These are phyloP conservation scores for Paxillus ammoniavirescens DNA, from an alignment of 768 basidiomycete species.

Conservation along the genomic window DNA sequence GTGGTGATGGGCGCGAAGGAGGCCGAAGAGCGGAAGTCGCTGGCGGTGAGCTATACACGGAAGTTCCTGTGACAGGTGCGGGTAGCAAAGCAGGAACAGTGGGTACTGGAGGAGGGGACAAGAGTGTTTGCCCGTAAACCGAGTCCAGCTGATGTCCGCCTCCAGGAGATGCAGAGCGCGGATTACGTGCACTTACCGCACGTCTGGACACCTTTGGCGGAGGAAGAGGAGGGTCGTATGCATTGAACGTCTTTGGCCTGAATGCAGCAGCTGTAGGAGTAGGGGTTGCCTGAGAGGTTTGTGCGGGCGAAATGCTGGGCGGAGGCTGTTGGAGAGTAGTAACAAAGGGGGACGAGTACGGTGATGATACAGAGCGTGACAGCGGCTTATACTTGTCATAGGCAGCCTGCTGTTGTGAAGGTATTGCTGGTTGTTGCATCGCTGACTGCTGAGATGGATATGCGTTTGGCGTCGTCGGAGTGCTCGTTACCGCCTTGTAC, in stretches of 20 bases:
- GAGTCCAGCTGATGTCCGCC: conserved; percentile 1
- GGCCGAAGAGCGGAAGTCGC: not conserved
- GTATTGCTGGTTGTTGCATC: conserved; percentile 8
- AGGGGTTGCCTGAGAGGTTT: conserved; percentile 32
- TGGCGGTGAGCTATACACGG: not conserved
- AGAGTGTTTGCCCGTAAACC: conserved; percentile 11
- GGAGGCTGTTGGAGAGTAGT: conserved; percentile 13
- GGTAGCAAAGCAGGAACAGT: conserved; percentile 2
- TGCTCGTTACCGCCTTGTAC: conserved; percentile 32
- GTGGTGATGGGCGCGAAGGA: not conserved
- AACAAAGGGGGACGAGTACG: conserved; percentile 19
- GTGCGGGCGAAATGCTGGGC: conserved; percentile 23
- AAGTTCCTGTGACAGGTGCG: not conserved
- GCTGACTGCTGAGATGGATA: conserved; percentile 18
- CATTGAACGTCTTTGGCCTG: conserved; percentile 65
- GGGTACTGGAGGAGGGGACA: conserved; percentile 18
- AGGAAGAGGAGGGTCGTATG: conserved; percentile 76
- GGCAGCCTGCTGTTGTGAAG: conserved; percentile 21
- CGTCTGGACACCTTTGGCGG: conserved; percentile 41
- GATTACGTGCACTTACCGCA: conserved; percentile 23
- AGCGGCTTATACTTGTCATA: conserved; percentile 29
- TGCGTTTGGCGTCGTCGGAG: conserved; percentile 16
- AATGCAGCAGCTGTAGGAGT: conserved; percentile 44
- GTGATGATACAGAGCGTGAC: conserved; percentile 24
- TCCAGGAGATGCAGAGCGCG: conserved; percentile 21